Evolutionary conservation across 2,329 filamentous ascomycete genomes (phyloP).

Genomic region (Trichophyton mentagrophytes): DNA sequence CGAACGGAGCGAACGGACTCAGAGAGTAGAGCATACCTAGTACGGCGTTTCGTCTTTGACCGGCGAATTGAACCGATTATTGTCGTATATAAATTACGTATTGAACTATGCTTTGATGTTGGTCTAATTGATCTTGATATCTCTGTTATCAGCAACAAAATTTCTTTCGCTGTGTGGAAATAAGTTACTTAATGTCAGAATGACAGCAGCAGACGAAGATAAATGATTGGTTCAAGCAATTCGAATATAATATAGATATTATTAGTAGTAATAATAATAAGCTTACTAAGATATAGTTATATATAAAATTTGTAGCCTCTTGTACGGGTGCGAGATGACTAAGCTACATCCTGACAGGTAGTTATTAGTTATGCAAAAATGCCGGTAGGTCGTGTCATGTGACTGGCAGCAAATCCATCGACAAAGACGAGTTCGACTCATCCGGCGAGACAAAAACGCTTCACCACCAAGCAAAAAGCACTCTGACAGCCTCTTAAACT

Average conservation of each 20-base stretch:
- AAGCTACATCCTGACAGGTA: too few species aligned
- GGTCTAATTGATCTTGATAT: background rate
- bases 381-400: background rate
- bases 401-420: background rate
- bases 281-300: too few species aligned
- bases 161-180: background rate
- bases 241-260: too few species aligned
- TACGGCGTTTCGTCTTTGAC: conserved; percentile 61
- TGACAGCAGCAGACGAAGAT: too few species aligned
- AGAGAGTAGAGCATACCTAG: conserved; percentile 39
- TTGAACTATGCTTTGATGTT: background rate
- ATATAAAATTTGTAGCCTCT: too few species aligned
- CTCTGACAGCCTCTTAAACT: background rate
- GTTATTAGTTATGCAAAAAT: too few species aligned
- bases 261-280: too few species aligned
- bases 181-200: background rate
- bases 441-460: background rate
- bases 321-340: too few species aligned
- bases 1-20: conserved; percentile 13
- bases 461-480: background rate
- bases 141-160: background rate
- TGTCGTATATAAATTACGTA: background rate
- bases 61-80: conserved; percentile 62
- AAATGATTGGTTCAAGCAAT: too few species aligned
- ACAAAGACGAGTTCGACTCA: background rate